Conservation (phyloP, 75 land plant species). For the Larix kaempferi region DNA sequence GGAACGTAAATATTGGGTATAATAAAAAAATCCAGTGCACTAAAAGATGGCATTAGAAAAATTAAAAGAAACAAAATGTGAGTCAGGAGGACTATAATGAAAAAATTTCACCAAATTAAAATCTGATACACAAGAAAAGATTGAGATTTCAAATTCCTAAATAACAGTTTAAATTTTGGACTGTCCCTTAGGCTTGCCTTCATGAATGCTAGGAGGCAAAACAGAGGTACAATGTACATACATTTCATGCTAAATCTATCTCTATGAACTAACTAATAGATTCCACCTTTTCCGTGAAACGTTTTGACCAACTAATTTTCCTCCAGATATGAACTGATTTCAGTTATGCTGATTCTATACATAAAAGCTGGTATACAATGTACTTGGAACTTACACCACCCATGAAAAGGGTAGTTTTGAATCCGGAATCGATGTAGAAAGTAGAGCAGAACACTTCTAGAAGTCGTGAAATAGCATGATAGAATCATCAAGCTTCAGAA, state of each 20-base stretch:
- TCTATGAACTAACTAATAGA: not conserved
- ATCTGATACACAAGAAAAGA: too few relatives aligned
- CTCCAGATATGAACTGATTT: not conserved
- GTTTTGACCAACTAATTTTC: not conserved
- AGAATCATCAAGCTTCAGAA: constrained; percentile 75
- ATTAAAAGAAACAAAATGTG: too few relatives aligned
- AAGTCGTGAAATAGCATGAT: constrained; percentile 64
- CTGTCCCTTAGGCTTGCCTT: too few relatives aligned
- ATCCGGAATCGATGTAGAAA: not conserved
- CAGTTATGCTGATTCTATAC: not conserved
- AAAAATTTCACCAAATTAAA: too few relatives aligned
- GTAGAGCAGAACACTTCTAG: not conserved
- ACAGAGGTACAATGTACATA: too few relatives aligned
- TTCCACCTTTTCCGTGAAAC: not conserved
- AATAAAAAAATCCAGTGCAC: too few relatives aligned
- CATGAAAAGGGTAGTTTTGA: not conserved
- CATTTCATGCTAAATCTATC: not conserved
- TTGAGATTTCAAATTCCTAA: too few relatives aligned
- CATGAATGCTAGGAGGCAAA: too few relatives aligned
- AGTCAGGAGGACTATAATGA: too few relatives aligned
- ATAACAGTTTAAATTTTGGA: too few relatives aligned
- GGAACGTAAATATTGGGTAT: too few relatives aligned
- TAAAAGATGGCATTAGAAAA: too few relatives aligned
- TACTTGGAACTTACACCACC: not conserved
- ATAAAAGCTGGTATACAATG: not conserved